Percentiles rank a stretch among this genome's conserved stretches.
These are phyloP conservation scores for Chalciporus sphaerocephalus DNA, from an alignment of 768 basidiomycete species.

Conservation along the genomic window DNA sequence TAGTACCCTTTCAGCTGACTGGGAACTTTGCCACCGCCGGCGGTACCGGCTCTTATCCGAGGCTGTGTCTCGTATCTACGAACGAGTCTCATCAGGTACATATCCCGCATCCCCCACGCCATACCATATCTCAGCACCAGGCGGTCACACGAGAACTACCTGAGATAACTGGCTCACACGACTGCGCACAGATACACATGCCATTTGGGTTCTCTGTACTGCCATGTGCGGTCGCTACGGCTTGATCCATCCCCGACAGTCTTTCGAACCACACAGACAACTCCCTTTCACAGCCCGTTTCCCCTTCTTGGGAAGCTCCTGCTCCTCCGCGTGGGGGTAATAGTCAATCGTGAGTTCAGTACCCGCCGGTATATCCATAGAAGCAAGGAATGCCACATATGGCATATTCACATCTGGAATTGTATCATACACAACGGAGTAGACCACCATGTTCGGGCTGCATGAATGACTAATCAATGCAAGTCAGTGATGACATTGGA, in stretches of 20 bases:
- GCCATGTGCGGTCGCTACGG: slow-evolving; percentile 4
- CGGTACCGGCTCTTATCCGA: neutral
- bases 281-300: slow-evolving; percentile 25
- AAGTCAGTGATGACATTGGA: slow-evolving; percentile 3
- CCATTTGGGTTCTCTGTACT: too few species aligned
- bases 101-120: too few species aligned
- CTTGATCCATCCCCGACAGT: slow-evolving; percentile 38
- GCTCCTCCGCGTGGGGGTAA: slow-evolving; percentile 41
- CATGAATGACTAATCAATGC: slow-evolving; percentile 59
- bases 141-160: neutral
- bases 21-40: too few species aligned
- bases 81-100: too few species aligned
- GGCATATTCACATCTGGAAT: slow-evolving; percentile 57
- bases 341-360: slow-evolving; percentile 67
- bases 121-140: too few species aligned
- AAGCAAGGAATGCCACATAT: slow-evolving; percentile 58
- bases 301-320: slow-evolving; percentile 15
- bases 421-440: slow-evolving; percentile 59
- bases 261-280: slow-evolving; percentile 37
- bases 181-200: too few species aligned
- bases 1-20: too few species aligned
- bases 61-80: neutral
- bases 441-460: slow-evolving; percentile 53
- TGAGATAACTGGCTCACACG: too few species aligned
- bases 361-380: slow-evolving; percentile 41